phyloP scores from a whole-genome alignment of 805 yeast species.

The Yamadazyma akitaensis region DNA sequence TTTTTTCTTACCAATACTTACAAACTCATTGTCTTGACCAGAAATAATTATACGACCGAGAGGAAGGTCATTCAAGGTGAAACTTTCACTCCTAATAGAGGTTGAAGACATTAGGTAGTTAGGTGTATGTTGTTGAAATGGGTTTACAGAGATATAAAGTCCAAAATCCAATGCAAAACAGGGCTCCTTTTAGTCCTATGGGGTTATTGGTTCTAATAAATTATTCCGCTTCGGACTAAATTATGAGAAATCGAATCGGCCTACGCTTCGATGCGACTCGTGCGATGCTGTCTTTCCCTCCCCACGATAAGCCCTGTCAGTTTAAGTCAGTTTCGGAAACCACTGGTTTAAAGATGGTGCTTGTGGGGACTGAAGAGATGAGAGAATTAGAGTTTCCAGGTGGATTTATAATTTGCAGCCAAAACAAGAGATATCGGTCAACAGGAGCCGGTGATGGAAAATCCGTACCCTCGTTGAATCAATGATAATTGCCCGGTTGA shows the following conservation, averaged over 20 bases:
- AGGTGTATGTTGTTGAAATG: not conserved
- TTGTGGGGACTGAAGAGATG: not conserved
- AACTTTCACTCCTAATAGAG: slow-evolving; percentile 5
- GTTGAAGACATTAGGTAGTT: not conserved
- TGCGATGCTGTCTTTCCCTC: too few species aligned
- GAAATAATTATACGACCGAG: slow-evolving; percentile 14
- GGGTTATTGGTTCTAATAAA: not conserved
- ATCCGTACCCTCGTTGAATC: slow-evolving; percentile 4
- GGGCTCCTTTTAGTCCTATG: not conserved
- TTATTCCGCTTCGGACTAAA: slow-evolving; percentile 3
- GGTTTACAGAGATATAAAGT: too few species aligned
- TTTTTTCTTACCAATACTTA: slow-evolving; percentile 28
- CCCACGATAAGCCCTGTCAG: too few species aligned
- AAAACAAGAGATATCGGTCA: not conserved
- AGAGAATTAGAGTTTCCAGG: not conserved
- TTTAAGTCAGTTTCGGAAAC: not conserved
- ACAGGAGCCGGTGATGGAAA: not conserved
- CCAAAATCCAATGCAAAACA: not conserved
- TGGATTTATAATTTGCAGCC: not conserved
- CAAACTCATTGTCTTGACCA: slow-evolving; percentile 32
- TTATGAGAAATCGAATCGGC: not conserved
- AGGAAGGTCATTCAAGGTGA: slow-evolving; percentile 10
- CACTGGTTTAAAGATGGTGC: not conserved
- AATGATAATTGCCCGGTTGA: not conserved
- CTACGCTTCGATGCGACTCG: too few species aligned